Conservation (phyloP, 345 rosid genomes). For the Melaleuca quinquenervia region DNA sequence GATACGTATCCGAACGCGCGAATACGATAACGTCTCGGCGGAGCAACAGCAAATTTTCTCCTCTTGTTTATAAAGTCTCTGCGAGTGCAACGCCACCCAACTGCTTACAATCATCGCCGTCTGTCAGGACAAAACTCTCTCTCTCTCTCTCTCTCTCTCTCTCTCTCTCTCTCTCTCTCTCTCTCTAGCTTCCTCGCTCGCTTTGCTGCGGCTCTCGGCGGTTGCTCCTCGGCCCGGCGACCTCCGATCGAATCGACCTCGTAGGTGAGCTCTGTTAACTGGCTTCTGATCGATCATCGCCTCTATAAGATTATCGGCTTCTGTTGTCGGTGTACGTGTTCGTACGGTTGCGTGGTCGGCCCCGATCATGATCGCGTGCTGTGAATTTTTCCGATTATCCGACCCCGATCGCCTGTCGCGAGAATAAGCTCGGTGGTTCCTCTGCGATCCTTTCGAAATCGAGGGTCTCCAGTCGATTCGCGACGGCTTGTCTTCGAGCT, state of each 20-base stretch:
- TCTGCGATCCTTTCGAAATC: neutral
- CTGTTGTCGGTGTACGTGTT: neutral
- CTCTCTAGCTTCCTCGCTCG: neutral
- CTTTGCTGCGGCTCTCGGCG: neutral
- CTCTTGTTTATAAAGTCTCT: neutral
- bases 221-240: neutral
- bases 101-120: constrained; percentile 2
- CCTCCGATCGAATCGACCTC: neutral
- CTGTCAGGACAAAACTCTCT: neutral
- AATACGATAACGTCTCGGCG: neutral
- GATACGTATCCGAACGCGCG: neutral
- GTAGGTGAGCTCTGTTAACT: neutral
- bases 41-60: neutral
- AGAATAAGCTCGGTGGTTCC: neutral
- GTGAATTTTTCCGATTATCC: neutral
- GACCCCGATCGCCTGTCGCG: neutral
- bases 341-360: neutral
- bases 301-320: neutral
- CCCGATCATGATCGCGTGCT: neutral
- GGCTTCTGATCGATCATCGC: neutral
- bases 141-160: neutral
- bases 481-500: neutral
- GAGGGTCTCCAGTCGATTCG: neutral
- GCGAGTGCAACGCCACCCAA: neutral
- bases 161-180: neutral